A percentile compares a stretch with the other conserved stretches of the same genome.
phyloP scores from a whole-genome alignment of 1,284 basidiomycete species.

The Moesziomyces globuligerus region DNA sequence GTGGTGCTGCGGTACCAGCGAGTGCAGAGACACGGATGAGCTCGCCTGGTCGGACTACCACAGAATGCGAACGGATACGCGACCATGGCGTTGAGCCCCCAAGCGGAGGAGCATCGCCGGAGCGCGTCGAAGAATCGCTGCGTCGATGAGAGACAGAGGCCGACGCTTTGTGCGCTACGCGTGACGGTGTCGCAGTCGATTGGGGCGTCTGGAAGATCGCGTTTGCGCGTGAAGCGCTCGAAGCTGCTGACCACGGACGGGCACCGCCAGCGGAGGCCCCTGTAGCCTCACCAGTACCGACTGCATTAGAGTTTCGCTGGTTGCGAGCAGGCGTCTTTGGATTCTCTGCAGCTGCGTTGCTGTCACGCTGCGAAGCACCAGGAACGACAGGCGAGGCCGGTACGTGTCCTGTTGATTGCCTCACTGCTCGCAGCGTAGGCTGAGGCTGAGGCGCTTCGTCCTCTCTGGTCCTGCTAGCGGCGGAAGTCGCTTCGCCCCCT shows the following conservation, averaged over 20 bases:
- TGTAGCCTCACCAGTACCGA: conserved; percentile 1
- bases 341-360: not conserved
- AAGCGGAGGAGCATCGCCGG: conserved; percentile 5
- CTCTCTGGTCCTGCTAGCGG: conserved; percentile 6
- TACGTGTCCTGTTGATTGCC: conserved; percentile 15
- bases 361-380: conserved; percentile 10
- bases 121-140: conserved; percentile 25
- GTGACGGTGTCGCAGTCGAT: conserved; percentile 20
- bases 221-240: conserved; percentile 16
- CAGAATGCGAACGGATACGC: conserved; percentile 20
- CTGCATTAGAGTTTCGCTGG: not conserved
- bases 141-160: conserved; percentile 28
- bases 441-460: conserved; percentile 6
- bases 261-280: not conserved
- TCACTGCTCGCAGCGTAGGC: conserved; percentile 25
- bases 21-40: conserved; percentile 50
- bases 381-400: conserved; percentile 25
- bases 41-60: conserved; percentile 32
- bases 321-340: conserved; percentile 16
- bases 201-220: conserved; percentile 25
- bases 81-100: conserved; percentile 29
- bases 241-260: conserved; percentile 21
- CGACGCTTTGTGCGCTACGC: conserved; percentile 8
- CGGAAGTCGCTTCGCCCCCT: not conserved
- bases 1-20: conserved; percentile 44